Percentiles rank a stretch among this genome's conserved stretches.
These are phyloP conservation scores for Fistulifera pelliculosa DNA, from an alignment of 108 stramenopile genomes.

Conservation along the genomic window DNA sequence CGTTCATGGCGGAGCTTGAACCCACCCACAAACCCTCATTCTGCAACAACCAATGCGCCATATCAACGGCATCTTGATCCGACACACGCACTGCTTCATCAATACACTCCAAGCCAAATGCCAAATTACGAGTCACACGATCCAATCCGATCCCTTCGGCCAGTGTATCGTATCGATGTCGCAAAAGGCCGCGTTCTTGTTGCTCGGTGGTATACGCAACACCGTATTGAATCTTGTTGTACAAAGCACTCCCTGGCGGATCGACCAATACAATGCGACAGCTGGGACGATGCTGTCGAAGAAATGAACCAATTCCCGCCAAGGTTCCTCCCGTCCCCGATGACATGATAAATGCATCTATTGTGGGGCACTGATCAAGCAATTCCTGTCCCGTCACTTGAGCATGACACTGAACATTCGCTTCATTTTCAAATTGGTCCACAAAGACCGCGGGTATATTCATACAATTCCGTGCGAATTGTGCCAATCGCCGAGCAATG, in stretches of 20 bases:
- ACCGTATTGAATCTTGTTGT: slow-evolving; percentile 80
- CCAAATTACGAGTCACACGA: slow-evolving; percentile 88
- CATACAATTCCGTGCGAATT: slow-evolving; percentile 16
- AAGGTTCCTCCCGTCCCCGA: slow-evolving; percentile 95
- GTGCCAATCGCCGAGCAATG: slow-evolving; percentile 52
- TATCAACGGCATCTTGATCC: slow-evolving; percentile 90
- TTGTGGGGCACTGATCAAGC: slow-evolving; percentile 35
- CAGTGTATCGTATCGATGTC: slow-evolving; percentile 93
- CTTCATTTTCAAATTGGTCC: slow-evolving; percentile 92
- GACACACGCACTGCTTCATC: slow-evolving; percentile 56
- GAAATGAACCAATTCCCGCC: slow-evolving; percentile 76
- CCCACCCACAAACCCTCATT: slow-evolving; percentile 93
- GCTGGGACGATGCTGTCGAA: slow-evolving; percentile 43
- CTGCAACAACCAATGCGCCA: slow-evolving; percentile 86
- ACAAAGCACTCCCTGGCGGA: slow-evolving; percentile 86
- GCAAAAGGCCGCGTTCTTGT: slow-evolving; percentile 58
- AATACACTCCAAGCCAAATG: slow-evolving; percentile 43
- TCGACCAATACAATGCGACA: slow-evolving; percentile 77
- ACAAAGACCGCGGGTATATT: slow-evolving; percentile 72
- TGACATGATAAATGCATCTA: slow-evolving; percentile 95
- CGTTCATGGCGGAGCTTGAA: slow-evolving; percentile 92
- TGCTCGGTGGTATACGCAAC: slow-evolving; percentile 87
- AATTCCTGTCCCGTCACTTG: slow-evolving; percentile 86
- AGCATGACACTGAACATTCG: slow-evolving; percentile 84
- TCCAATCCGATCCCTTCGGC: slow-evolving; percentile 96